Evolutionary conservation across 345 rosid genomes (phyloP), one percentile per base, ranked within the genome.

Genomic region (Eucalyptus caleyi): DNA sequence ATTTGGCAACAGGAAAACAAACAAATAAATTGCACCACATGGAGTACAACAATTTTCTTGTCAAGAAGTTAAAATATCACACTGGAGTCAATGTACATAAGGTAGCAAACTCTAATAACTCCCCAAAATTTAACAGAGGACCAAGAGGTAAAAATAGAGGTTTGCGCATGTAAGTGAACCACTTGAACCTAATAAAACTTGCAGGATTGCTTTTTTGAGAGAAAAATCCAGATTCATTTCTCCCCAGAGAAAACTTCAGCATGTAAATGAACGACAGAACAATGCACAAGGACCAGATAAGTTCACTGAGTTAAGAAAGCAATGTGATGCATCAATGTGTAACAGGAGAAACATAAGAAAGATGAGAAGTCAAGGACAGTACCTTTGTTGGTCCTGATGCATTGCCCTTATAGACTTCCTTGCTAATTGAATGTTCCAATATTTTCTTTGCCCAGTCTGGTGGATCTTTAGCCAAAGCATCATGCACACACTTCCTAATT

Each of bases 311-410:
- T 86, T 86, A 51, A 86, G 87, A 86, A 86, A 86, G 62, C 44
- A 86, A 86, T 51, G 32, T 18, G 18, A 18, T 50, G 85, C 50
- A 62, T 45, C 47, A 37, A 6, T 11, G 15, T 8, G 23, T 51
- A 77, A 14, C 40, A 27, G 72, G 12, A 21, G 85, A 50, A 50
- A 53, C 5, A 88, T n/a, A 37, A 34, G 15, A 44, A 90, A 50
- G 56, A 88, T 89, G 90, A 89, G 88, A 87, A 91, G 86, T 42
- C 65, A 37, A 77, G 85, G 40, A 45, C 81, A 86, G 86, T 91
- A 97, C 99, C 99, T 98, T 98, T 86, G 99, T 98, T 50, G 99
- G 99, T 89, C 99, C 99, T 86, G 99, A 98, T 50, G 99, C 99
- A 94, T 98, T 98, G 93, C 99, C 99, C 93, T 98, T 98, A 90